These are phyloP conservation scores for Saccharomyces pastorianus DNA, from an alignment of 1,139 yeast species.

Conservation along the genomic window DNA sequence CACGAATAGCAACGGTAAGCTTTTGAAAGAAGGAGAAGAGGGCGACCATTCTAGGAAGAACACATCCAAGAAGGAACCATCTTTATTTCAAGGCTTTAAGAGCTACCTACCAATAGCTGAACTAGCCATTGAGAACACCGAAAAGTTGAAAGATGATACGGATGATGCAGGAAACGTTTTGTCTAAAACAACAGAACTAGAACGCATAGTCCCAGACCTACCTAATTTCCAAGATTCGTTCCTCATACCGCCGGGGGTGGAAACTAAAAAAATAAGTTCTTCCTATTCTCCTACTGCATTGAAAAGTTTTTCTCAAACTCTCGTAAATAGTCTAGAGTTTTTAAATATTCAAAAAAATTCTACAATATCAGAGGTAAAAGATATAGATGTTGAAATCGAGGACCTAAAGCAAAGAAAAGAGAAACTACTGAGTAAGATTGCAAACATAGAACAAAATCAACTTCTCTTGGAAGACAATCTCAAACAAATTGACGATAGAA, in stretches of 20 bases:
- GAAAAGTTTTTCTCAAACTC: constrained; percentile 33
- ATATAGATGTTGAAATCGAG: constrained; percentile 49
- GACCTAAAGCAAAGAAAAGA: constrained; percentile 44
- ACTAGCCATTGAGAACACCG: constrained; percentile 6
- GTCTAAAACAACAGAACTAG: constrained; percentile 13
- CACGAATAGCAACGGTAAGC: not conserved
- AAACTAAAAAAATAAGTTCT: not conserved
- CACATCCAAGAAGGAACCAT: constrained; percentile 19
- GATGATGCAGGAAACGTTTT: not conserved
- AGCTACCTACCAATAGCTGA: constrained; percentile 46
- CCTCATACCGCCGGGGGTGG: constrained; percentile 5
- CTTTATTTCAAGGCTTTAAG: constrained; percentile 60
- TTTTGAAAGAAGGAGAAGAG: constrained; percentile 11
- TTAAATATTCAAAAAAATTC: constrained; percentile 56
- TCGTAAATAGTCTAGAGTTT: constrained; percentile 44
- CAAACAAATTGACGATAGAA: too few species aligned
- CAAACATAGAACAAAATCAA: constrained; percentile 52
- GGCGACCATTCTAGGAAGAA: constrained; percentile 10
- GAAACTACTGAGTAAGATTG: constrained; percentile 48
- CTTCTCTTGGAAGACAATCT: constrained; percentile 38
- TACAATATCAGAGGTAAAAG: constrained; percentile 54
- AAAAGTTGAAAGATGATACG: not conserved
- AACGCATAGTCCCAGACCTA: constrained; percentile 9
- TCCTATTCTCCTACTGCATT: constrained; percentile 37
- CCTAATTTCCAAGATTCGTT: constrained; percentile 2